Evolutionary conservation across 2,329 filamentous ascomycete species (phyloP).

Genomic region (Neofusicoccum ribis): DNA sequence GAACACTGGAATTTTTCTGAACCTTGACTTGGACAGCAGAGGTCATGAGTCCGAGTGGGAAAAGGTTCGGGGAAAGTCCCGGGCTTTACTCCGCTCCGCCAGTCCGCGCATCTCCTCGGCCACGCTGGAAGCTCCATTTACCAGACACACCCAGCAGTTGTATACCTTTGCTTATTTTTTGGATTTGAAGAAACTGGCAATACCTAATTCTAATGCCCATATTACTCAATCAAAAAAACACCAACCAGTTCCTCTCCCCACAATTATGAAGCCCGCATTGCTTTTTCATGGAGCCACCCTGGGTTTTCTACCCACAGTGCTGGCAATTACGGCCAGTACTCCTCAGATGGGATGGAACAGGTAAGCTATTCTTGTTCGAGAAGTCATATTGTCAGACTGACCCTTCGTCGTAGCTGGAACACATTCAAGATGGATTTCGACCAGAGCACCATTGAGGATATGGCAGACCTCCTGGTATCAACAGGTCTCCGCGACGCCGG

Average conservation of each 20-base stretch:
- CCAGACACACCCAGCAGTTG: no score
- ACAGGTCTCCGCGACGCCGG: conserved; percentile 44
- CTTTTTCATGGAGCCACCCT: not conserved
- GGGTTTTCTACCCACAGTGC: not conserved
- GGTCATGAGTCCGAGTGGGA: not conserved
- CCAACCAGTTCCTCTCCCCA: not conserved
- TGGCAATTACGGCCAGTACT: not conserved
- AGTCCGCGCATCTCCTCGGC: no score
- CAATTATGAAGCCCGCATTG: not conserved
- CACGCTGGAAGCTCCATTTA: no score
- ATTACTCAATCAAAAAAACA: no score
- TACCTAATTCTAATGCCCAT: no score
- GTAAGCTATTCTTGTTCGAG: not conserved
- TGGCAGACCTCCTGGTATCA: conserved; percentile 47
- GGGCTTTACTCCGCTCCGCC: not conserved
- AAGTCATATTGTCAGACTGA: not conserved
- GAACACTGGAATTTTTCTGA: no score
- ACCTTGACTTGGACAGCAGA: no score
- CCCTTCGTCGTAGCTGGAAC: not conserved
- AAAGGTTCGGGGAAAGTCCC: not conserved
- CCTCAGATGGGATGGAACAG: conserved; percentile 5
- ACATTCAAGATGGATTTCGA: not conserved
- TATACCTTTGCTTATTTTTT: no score
- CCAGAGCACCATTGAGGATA: conserved; percentile 28
- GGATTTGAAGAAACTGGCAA: no score